Percentiles rank a stretch among this genome's conserved stretches.
phyloP scores from a whole-genome alignment of 2,329 filamentous ascomycete genomes.

The Ascocoryne sarcoides region DNA sequence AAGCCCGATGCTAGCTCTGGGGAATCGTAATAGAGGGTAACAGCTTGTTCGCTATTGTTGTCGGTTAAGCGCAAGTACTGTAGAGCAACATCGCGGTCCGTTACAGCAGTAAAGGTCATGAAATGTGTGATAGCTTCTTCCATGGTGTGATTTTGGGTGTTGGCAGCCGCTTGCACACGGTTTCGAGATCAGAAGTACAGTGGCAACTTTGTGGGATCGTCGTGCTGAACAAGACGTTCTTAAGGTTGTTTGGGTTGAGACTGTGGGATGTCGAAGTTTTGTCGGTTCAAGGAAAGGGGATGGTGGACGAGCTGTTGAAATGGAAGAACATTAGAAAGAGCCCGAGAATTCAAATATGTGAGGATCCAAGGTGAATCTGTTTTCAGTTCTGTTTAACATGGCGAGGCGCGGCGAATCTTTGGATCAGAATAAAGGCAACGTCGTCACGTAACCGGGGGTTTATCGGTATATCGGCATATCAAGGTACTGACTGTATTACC shows the following conservation, averaged over 20 bases:
- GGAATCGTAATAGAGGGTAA: conserved; percentile 85
- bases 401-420: too few species aligned
- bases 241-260: neutral
- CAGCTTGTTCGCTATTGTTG: conserved; percentile 73
- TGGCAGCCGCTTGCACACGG: neutral
- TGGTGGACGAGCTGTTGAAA: too few species aligned
- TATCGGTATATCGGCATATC: too few species aligned
- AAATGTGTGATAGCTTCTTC: conserved; percentile 68
- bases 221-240: neutral
- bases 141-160: conserved; percentile 9
- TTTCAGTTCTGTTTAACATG: too few species aligned
- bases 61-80: conserved; percentile 82
- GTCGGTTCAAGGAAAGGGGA: too few species aligned
- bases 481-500: too few species aligned
- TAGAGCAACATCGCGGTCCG: conserved; percentile 62
- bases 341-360: too few species aligned
- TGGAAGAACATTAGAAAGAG: too few species aligned
- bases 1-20: conserved; percentile 51
- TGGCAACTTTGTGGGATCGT: neutral
- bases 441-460: too few species aligned
- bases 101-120: conserved; percentile 69
- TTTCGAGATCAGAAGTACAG: neutral
- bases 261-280: neutral
- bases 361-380: too few species aligned
- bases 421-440: too few species aligned